Conservation (phyloP, 2,329 filamentous ascomycete species). For the Curvularia sp. region DNA sequence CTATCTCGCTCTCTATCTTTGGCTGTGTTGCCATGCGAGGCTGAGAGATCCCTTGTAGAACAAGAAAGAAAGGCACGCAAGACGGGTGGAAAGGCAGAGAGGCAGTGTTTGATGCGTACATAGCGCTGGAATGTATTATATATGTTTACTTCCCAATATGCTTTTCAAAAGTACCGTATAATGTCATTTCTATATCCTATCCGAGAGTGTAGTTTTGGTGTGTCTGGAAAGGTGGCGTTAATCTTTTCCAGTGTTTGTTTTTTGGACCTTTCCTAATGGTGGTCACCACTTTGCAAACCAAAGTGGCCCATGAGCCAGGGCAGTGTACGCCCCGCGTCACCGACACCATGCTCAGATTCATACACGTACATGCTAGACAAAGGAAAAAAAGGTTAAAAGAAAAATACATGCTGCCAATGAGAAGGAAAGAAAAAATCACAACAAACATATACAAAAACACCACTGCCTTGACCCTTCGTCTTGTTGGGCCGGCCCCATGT, state of each 20-base stretch:
- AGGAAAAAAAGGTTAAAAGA: not conserved
- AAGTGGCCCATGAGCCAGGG: not conserved
- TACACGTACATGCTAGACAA: not conserved
- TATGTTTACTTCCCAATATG: not conserved
- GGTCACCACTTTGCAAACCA: not conserved
- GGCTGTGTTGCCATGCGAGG: too few relatives aligned
- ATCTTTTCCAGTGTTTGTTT: not conserved
- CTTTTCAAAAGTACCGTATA: not conserved
- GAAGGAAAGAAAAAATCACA: slow-evolving; percentile 1
- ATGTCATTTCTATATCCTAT: not conserved
- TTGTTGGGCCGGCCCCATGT: slow-evolving; percentile 14
- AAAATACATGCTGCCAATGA: not conserved
- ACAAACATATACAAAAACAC: not conserved
- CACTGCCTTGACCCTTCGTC: not conserved
- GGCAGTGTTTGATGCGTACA: not conserved
- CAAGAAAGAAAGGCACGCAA: not conserved
- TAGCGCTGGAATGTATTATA: not conserved
- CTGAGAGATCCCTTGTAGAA: too few relatives aligned
- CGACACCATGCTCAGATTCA: not conserved
- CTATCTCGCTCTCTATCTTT: too few relatives aligned
- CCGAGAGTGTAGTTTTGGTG: not conserved
- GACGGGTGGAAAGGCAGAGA: not conserved
- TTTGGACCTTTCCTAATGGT: not conserved
- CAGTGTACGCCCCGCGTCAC: not conserved
- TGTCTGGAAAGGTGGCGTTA: not conserved